These are phyloP conservation scores for Rhododendron molle DNA, from an alignment of 148 eudicot species.

Conservation along the genomic window DNA sequence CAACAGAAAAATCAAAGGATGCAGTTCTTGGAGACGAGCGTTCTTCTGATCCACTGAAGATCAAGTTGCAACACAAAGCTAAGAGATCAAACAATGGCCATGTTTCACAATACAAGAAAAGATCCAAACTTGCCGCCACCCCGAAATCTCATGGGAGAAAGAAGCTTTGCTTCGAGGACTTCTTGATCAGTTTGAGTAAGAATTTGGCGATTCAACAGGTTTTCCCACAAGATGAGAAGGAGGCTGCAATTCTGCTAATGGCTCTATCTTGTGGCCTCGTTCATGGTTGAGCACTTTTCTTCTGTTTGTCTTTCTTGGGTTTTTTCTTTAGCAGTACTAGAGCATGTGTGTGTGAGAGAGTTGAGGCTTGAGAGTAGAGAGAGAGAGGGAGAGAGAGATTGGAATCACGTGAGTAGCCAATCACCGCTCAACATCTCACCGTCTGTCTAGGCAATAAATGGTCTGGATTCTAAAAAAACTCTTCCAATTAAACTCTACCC, in stretches of 20 bases:
- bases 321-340: background rate
- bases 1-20: slow-evolving; percentile 11
- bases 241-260: slow-evolving; percentile 75
- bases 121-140: slow-evolving; percentile 22
- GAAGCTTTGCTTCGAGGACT: slow-evolving; percentile 43
- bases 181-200: slow-evolving; percentile 47
- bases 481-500: no score
- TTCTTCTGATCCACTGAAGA: slow-evolving; percentile 15
- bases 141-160: background rate
- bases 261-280: slow-evolving; percentile 66
- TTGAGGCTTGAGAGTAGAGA: background rate
- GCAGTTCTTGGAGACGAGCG: background rate
- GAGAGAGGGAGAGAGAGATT: background rate
- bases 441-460: no score
- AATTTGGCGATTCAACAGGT: slow-evolving; percentile 41
- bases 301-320: background rate
- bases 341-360: background rate
- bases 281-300: slow-evolving; percentile 29
- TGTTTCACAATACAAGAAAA: slow-evolving; percentile 31
- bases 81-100: slow-evolving; percentile 17
- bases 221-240: slow-evolving; percentile 70
- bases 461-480: no score
- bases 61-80: slow-evolving; percentile 28
- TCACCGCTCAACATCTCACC: no score
- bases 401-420: background rate